Evolutionary conservation across 148 eudicot genomes (phyloP).

Genomic region (Heliosperma pusillum): DNA sequence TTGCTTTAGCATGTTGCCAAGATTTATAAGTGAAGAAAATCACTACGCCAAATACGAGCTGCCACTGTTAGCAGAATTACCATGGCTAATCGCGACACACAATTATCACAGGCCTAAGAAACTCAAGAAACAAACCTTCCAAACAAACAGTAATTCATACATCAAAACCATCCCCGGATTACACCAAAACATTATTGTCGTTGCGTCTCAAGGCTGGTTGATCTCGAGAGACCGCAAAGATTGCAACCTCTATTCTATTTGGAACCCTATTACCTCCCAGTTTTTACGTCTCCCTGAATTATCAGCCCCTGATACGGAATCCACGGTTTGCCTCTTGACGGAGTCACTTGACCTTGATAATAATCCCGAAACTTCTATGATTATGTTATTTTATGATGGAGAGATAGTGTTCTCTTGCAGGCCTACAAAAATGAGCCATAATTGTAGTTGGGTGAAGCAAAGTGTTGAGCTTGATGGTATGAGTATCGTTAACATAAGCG

Average conservation of each 20-base stretch:
- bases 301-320: neutral
- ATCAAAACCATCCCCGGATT: too few species aligned
- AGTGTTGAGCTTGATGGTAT: neutral
- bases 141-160: too few species aligned
- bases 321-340: neutral
- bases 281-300: neutral
- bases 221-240: neutral
- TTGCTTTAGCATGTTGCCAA: too few species aligned
- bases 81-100: neutral
- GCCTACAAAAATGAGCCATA: neutral
- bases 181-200: too few species aligned
- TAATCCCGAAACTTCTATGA: neutral
- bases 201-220: slow-evolving; percentile 7
- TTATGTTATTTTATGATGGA: neutral
- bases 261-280: neutral
- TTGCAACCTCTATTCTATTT: neutral
- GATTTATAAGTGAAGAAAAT: neutral
- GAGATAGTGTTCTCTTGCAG: neutral
- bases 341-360: neutral
- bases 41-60: neutral
- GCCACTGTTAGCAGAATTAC: neutral
- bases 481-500: neutral
- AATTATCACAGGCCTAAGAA: too few species aligned
- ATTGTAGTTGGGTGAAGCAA: neutral
- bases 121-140: too few species aligned